Evolutionary conservation across 2,329 filamentous ascomycete genomes (phyloP).

Genomic region (Sporothrix dimorphospora): DNA sequence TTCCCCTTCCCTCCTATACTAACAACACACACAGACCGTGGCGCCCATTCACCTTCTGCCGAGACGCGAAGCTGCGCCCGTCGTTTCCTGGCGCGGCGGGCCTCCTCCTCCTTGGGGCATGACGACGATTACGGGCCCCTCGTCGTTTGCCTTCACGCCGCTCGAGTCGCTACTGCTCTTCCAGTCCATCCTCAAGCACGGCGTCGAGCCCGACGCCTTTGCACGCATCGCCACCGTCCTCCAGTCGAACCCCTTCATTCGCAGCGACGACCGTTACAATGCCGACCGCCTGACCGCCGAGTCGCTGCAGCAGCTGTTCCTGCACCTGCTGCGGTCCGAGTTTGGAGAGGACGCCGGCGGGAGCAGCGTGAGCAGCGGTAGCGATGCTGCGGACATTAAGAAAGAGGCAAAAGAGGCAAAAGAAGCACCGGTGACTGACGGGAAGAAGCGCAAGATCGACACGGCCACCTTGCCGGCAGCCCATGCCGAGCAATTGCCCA

Average conservation of each 20-base stretch:
- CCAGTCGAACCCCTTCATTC: conserved; percentile 72
- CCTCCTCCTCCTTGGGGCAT: conserved; percentile 39
- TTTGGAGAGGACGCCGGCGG: conserved; percentile 51
- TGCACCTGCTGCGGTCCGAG: conserved; percentile 69
- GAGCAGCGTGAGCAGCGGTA: conserved; percentile 30
- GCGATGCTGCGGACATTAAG: neutral
- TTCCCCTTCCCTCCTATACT: too few species aligned
- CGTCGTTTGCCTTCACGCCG: conserved; percentile 38
- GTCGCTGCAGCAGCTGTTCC: conserved; percentile 77
- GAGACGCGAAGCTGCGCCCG: conserved; percentile 41
- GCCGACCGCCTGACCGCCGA: conserved; percentile 73
- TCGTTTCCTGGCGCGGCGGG: conserved; percentile 42
- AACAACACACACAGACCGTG: conserved; percentile 36
- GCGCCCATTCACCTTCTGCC: conserved; percentile 44
- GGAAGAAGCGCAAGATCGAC: neutral
- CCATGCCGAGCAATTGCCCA: conserved; percentile 67
- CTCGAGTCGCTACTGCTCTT: conserved; percentile 44
- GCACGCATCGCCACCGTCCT: conserved; percentile 60
- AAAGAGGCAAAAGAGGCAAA: conserved; percentile 45
- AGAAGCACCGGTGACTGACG: conserved; percentile 62
- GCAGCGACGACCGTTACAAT: conserved; percentile 72
- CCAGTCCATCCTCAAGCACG: conserved; percentile 40
- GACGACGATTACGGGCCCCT: conserved; percentile 37
- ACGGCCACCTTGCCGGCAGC: neutral
- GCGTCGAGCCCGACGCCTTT: conserved; percentile 41